Conservation (phyloP, 2,329 filamentous ascomycete species). For the Intubia oerlemansii region DNA sequence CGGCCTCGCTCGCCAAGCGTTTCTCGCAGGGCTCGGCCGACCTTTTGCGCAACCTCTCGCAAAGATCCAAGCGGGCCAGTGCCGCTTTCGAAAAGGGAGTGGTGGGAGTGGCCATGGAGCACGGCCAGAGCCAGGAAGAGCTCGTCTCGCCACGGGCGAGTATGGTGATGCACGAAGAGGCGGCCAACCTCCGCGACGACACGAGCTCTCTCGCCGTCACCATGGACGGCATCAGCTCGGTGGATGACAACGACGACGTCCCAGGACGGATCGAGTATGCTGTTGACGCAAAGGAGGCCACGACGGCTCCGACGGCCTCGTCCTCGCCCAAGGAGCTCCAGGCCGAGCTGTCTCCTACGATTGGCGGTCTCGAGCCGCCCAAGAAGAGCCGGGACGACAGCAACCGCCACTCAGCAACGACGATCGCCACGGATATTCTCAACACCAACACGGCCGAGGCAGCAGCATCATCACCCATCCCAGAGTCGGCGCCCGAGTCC, state of each 20-base stretch:
- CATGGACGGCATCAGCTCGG: conserved; percentile 28
- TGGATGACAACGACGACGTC: conserved; percentile 12
- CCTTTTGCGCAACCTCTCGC: conserved; percentile 23
- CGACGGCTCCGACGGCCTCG: no score
- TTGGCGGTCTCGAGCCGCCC: background rate
- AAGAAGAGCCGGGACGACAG: conserved; percentile 4
- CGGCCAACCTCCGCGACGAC: conserved; percentile 14
- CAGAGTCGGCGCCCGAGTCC: no score
- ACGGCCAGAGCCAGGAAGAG: conserved; percentile 22
- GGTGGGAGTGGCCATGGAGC: conserved; percentile 2
- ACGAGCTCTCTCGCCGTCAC: conserved; percentile 34
- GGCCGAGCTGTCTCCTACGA: conserved; percentile 1
- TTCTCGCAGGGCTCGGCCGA: conserved; percentile 25
- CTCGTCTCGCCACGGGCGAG: conserved; percentile 17
- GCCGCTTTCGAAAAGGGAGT: conserved; percentile 5
- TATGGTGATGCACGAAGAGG: conserved; percentile 16
- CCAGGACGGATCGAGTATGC: conserved; percentile 15
- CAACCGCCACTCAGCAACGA: no score
- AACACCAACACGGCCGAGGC: no score
- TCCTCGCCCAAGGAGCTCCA: no score
- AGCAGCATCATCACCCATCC: no score
- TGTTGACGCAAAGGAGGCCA: conserved; percentile 12
- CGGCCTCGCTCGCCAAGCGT: conserved; percentile 21
- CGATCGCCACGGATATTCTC: no score
- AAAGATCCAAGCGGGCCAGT: conserved; percentile 12